Evolutionary conservation across 2,329 filamentous ascomycete genomes (phyloP).

Genomic region (Rhinocladiella similis): DNA sequence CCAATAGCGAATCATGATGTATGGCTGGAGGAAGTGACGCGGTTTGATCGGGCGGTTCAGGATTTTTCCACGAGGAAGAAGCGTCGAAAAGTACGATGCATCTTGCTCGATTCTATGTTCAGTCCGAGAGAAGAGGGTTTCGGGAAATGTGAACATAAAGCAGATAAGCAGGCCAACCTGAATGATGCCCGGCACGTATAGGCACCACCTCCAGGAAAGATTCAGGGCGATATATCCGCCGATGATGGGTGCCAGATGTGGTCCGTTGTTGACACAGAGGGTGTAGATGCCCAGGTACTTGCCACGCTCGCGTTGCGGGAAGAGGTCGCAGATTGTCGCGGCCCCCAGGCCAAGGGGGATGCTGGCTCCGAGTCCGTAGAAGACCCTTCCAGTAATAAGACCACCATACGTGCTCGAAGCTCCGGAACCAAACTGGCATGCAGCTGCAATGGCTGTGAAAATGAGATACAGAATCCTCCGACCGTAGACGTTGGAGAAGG

Average conservation of each 20-base stretch:
- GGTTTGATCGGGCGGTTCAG: neutral
- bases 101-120: constrained; percentile 7
- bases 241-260: constrained; percentile 7
- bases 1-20: neutral
- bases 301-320: constrained; percentile 8
- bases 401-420: constrained; percentile 3
- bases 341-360: constrained; percentile 14
- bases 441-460: constrained; percentile 33
- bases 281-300: neutral
- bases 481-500: constrained; percentile 37
- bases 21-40: neutral
- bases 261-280: neutral
- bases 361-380: constrained; percentile 8
- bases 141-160: constrained; percentile 5
- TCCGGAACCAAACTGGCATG: constrained; percentile 25
- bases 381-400: constrained; percentile 4
- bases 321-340: constrained; percentile 10
- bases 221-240: constrained; percentile 6
- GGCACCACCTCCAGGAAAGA: neutral
- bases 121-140: constrained; percentile 8
- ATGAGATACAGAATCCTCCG: constrained; percentile 35
- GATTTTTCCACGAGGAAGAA: neutral
- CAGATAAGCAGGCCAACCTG: neutral
- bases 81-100: neutral
- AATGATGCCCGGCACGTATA: constrained; percentile 6